Evolutionary conservation across 495 filamentous ascomycete species (phyloP), one percentile per base, ranked within the genome.

Genomic region (Copromyces sp.): DNA sequence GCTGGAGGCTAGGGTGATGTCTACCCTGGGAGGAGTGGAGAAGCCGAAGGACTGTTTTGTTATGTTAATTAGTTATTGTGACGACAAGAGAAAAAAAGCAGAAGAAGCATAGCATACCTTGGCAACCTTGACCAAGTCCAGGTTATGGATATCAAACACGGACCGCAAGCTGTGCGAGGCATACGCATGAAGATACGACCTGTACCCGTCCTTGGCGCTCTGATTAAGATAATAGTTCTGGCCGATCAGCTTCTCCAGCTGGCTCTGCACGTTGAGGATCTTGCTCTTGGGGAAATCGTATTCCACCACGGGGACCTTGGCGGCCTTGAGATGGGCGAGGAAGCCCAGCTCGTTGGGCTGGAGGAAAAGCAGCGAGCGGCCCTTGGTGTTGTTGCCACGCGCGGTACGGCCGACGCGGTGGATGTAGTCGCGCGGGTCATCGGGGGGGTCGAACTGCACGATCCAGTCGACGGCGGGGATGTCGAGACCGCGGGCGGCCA

Each of bases 211-310:
- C 80, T 90, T 90, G 37, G 88, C 88, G 70, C 85, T 87, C 87
- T 97, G 94, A 83, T 98, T 95, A 38, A 99, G 85, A 79, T 97
- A 98, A 84, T 98, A 99, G 81, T 99, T 98, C 79, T 94, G 90
- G 14, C 89, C 88, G 74, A 99, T 96, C 69, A 98, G 86, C 79
- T 94, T 94, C 86, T 98, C 95, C 3, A 98, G 87, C 81, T 98
- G 96, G 11, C 90, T 92, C 78, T 98, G 94, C n/a, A 98, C 92
- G 75, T 97, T 95, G 70, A 93, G 86, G 73, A 99, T 92, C 86
- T 96, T 96, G 83, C 92, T 94, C 68, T 87, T 85, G 9, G 95
- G 95, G 78, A 99, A 95, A 74, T 97, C 95, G 74, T 97, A 98
- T 82, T 99, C 95, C 12, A 97, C 93, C 4, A 99, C 91, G 0